These are phyloP conservation scores for Pythium sp. DNA, from an alignment of 352 stramenopile species.

Conservation along the genomic window DNA sequence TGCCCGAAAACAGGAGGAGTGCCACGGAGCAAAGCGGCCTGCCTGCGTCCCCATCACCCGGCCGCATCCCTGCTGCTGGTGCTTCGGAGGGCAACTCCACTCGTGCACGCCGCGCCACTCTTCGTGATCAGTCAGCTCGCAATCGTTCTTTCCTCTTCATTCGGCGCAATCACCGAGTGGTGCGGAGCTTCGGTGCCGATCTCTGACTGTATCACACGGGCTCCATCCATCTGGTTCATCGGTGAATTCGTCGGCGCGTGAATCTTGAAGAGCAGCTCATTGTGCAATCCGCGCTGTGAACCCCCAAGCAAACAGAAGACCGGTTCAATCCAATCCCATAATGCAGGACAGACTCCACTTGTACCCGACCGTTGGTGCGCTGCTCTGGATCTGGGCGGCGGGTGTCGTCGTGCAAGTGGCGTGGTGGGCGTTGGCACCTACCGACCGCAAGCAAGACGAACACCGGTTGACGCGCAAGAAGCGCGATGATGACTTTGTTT, in stretches of 20 bases:
- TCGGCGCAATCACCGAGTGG: not conserved
- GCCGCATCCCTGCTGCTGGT: not conserved
- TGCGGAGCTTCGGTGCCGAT: not conserved
- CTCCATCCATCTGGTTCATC: not conserved
- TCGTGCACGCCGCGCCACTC: not conserved
- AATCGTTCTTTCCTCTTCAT: not conserved
- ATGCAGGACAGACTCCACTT: constrained; percentile 43
- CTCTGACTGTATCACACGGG: not conserved
- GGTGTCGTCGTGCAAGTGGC: constrained; percentile 23
- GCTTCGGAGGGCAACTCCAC: too few species aligned
- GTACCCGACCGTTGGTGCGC: constrained; percentile 33
- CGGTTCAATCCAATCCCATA: not conserved
- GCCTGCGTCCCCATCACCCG: not conserved
- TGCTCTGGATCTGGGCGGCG: constrained; percentile 28
- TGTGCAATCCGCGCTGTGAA: constrained; percentile 1
- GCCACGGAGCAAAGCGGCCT: not conserved
- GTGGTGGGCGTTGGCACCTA: constrained; percentile 11
- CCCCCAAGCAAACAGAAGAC: not conserved
- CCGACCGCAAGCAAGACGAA: not conserved
- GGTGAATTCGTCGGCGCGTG: not conserved
- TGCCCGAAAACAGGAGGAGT: not conserved
- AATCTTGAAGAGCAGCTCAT: not conserved
- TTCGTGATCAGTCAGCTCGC: not conserved
- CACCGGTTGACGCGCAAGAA: constrained; percentile 1
- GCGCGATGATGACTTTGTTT: constrained; percentile 12